Evolutionary conservation across 2,329 filamentous ascomycete species (phyloP), one percentile per base, ranked within the genome.

Genomic region (Lecanoromycetidae sp.): DNA sequence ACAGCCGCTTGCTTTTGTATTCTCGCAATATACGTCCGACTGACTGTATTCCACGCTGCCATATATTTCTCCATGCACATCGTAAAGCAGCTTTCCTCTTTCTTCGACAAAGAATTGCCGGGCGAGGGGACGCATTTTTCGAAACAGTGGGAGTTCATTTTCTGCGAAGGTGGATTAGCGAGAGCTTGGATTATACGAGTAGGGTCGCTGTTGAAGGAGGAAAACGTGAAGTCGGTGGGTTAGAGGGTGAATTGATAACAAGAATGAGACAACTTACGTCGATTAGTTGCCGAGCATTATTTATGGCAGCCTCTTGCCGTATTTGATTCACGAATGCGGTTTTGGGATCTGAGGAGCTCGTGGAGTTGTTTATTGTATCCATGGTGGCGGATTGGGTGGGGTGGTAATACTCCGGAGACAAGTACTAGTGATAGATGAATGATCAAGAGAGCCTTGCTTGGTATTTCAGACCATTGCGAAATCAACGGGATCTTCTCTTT

Each of bases 111-210:
- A 9, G 70, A 71, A 37, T 66, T 60, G 49, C 68, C 66, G 52
- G 71, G 71, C 55, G 71, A 71, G 38, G 71, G 70, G 25, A 75
- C 62, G 64, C 71, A 74, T 58, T 69, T 69, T 54, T 73, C 70
- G 64, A 74, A 75, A 63, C 71, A 74, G 62, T 74, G 70, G 56
- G 73, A 70, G 61, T 74, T 74, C 54, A 75, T 62, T 67, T 74
- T 74, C 70, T 73, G 49, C 17, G 13, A 25, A 25, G 25, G 22
- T 7, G 37, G 25, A 26, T 44, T 19, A 49, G 47, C 26, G 17
- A 22, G 17, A 25, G 9, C 23, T 25, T 34, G 13, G 13, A 42
- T n/a, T n/a, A n/a, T n/a, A n/a, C n/a, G n/a, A n/a, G n/a, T n/a
- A n/a, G n/a, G n/a, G n/a, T n/a, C n/a, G n/a, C n/a, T n/a, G n/a